phyloP scores from a whole-genome alignment of 441 rosid species.

The Oxalis stricta region DNA sequence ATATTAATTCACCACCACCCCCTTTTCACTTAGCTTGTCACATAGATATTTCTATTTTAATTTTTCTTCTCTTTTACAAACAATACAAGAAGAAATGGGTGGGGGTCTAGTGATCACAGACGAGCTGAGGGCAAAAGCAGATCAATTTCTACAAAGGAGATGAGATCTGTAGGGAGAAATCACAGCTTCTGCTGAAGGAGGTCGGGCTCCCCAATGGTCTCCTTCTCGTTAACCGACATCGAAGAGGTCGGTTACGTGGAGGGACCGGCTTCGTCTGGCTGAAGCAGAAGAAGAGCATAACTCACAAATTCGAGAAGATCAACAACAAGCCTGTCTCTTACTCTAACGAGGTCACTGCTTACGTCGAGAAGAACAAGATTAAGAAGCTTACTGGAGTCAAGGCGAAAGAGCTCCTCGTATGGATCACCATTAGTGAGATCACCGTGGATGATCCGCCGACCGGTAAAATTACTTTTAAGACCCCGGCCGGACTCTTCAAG shows the following conservation, averaged over 20 bases:
- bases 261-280: conserved; percentile 91
- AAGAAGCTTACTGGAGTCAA: conserved; percentile 88
- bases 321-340: conserved; percentile 47
- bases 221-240: conserved; percentile 65
- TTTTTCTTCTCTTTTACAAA: too few species aligned
- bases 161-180: conserved; percentile 56
- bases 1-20: too few species aligned
- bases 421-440: conserved; percentile 64
- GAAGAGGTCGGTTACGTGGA: conserved; percentile 61
- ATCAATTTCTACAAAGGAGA: conserved; percentile 65
- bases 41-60: too few species aligned
- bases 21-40: too few species aligned
- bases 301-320: conserved; percentile 72
- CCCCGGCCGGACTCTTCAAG: conserved; percentile 46
- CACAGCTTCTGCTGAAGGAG: conserved; percentile 45
- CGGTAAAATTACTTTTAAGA: conserved; percentile 42
- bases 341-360: conserved; percentile 65
- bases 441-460: conserved; percentile 37
- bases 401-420: conserved; percentile 73
- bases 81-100: not conserved
- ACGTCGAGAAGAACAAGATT: conserved; percentile 47
- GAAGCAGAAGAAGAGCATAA: conserved; percentile 64
- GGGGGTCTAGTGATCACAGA: conserved; percentile 49
- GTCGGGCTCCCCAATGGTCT: conserved; percentile 62
- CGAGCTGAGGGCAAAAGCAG: conserved; percentile 67